A percentile compares a stretch with the other conserved stretches of the same genome.
phyloP scores from a whole-genome alignment of 225 moss, liverwort and hornwort species.

The Pseudoscleropodium purum region DNA sequence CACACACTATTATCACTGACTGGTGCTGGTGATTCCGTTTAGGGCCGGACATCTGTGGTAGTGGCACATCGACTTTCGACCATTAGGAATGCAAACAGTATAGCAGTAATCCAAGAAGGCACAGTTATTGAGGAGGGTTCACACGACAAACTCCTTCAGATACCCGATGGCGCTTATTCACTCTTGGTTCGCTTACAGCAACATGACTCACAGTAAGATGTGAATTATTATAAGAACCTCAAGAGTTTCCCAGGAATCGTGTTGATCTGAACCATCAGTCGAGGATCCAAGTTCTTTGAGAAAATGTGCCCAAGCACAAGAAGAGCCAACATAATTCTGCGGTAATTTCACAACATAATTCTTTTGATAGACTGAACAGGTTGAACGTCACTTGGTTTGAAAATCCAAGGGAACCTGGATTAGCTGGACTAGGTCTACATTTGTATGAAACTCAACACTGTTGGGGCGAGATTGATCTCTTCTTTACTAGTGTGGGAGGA shows the following conservation, averaged over 20 bases:
- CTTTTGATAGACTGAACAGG: neutral
- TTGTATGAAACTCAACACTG: neutral
- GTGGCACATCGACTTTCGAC: conserved; percentile 61
- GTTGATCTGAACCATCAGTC: neutral
- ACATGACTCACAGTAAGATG: neutral
- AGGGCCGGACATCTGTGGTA: conserved; percentile 45
- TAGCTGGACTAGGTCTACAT: neutral
- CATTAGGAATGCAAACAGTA: conserved; percentile 31
- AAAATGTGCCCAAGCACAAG: neutral
- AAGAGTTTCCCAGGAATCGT: neutral
- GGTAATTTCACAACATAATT: neutral
- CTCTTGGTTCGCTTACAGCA: conserved; percentile 17
- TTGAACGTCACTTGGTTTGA: neutral
- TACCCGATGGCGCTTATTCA: conserved; percentile 15
- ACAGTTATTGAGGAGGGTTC: conserved; percentile 31
- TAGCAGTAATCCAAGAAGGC: conserved; percentile 45
- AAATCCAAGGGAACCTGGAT: neutral
- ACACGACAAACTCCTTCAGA: conserved; percentile 16
- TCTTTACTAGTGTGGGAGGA: neutral
- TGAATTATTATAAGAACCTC: neutral
- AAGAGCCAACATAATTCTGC: neutral
- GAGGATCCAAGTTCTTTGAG: neutral
- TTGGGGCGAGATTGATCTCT: neutral
- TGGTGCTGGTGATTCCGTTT: neutral
- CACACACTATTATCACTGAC: neutral